These are phyloP conservation scores for Hypoxylon sp. DNA, from an alignment of 2,329 filamentous ascomycete genomes.

Conservation along the genomic window DNA sequence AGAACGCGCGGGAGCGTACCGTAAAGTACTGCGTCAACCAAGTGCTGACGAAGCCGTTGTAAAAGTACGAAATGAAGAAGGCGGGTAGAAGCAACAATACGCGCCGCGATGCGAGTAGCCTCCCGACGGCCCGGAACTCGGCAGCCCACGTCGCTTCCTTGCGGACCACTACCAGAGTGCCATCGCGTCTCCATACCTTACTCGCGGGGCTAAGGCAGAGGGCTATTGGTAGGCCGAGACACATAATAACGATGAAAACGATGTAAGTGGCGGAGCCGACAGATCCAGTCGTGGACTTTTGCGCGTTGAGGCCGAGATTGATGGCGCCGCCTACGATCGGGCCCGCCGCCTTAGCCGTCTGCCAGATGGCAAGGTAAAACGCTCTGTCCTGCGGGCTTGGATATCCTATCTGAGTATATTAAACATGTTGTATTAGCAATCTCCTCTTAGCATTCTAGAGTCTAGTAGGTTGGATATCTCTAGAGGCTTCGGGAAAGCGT, in stretches of 20 bases:
- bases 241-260: slow-evolving; percentile 52
- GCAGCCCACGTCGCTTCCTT: slow-evolving; percentile 45
- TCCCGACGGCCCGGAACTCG: slow-evolving; percentile 49
- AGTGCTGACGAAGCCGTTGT: slow-evolving; percentile 50
- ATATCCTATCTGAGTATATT: too few relatives aligned
- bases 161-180: slow-evolving; percentile 45
- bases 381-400: slow-evolving; percentile 71
- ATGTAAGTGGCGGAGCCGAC: slow-evolving; percentile 48
- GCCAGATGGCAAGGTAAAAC: slow-evolving; percentile 65
- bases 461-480: too few relatives aligned
- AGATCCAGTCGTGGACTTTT: slow-evolving; percentile 38
- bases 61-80: slow-evolving; percentile 53
- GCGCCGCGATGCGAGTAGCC: slow-evolving; percentile 44
- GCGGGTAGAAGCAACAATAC: slow-evolving; percentile 50
- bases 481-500: too few relatives aligned
- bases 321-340: slow-evolving; percentile 64
- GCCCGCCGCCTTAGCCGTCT: slow-evolving; percentile 55
- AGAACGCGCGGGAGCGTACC: slow-evolving; percentile 51
- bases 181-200: slow-evolving; percentile 51
- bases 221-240: slow-evolving; percentile 49
- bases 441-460: too few relatives aligned
- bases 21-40: slow-evolving; percentile 51
- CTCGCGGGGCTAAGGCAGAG: slow-evolving; percentile 49
- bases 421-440: too few relatives aligned
- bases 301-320: slow-evolving; percentile 60